Conservation (phyloP, 2,329 filamentous ascomycete species). For the Diaporthe sp. region DNA sequence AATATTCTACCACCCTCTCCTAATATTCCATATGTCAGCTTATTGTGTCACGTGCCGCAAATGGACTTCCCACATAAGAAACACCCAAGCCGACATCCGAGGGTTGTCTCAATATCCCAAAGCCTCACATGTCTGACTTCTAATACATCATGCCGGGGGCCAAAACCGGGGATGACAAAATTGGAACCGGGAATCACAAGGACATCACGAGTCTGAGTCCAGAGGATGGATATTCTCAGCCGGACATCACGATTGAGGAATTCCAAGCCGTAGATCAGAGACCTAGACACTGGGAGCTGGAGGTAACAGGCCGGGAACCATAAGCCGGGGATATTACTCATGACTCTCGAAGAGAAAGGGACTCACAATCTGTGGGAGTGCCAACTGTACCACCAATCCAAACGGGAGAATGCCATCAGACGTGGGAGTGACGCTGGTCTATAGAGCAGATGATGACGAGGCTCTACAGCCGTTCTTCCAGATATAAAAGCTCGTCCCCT, state of each 20-base stretch:
- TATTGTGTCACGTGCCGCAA: not conserved
- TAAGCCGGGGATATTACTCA: not conserved
- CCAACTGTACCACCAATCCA: too few relatives aligned
- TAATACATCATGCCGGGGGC: not conserved
- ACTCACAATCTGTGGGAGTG: not conserved
- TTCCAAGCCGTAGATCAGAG: not conserved
- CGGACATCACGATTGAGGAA: not conserved
- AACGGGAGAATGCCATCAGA: not conserved
- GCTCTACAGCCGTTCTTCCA: not conserved
- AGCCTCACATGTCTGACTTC: not conserved
- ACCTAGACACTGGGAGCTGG: not conserved
- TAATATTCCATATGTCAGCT: not conserved
- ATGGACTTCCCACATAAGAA: not conserved
- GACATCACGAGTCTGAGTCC: not conserved
- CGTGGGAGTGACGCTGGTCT: too few relatives aligned
- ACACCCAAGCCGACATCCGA: not conserved
- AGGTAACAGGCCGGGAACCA: not conserved
- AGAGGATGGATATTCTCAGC: not conserved
- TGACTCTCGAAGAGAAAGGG: not conserved
- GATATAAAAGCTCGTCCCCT: not conserved
- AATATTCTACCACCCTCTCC: not conserved
- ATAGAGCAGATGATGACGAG: not conserved
- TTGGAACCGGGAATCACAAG: not conserved
- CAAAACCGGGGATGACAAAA: conserved; percentile 9
- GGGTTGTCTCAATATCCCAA: not conserved